Evolutionary conservation across 495 filamentous ascomycete species (phyloP), one percentile per base, ranked within the genome.

Genomic region (Penicillium bialowiezense): DNA sequence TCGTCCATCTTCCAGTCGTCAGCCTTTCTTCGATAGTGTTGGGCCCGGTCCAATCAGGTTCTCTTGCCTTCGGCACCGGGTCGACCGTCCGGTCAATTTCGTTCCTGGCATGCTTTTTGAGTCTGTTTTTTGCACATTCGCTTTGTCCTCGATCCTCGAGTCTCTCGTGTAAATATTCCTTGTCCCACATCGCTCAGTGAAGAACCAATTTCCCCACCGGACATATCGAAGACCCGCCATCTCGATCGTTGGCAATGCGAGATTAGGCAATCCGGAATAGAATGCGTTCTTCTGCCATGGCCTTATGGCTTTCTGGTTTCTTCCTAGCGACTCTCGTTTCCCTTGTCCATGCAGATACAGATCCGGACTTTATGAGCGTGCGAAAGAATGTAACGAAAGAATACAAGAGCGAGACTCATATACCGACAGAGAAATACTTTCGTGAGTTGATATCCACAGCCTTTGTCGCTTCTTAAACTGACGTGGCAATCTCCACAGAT

Each of bases 401-500:
- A 34, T 76, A 74, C 59, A 71, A 72, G 39, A 75, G 72, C 21
- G 67, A 60, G 44, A 60, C 55, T 26, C 67, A 69, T 3, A 73
- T 78, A 58, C 73, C 73, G 5, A 68, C 59, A 10, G 60, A 58
- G n/a, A 83, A 84, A 71, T 83, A 83, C 55, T 84, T 83, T 59
- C 74, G 80, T 84, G 61, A 68, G 81, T 74, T 20, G 2, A 17
- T 21, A 40, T 32, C 13, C 10, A 39, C 19, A 23, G 36, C 19
- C 36, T 39, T 13, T 37, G 34, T 19, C 34, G 34, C 15, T 18
- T 4, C 23, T 8, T 8, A 26, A 26, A 26, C 23, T 26, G 23
- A 26, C 23, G 23, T 26, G 23, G 23, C 23, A 8, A 26, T 4
- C 23, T 8, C 23, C 23, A 32, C 29, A 82, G 79, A 76, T 62